Base-by-base conservation (phyloP, 2,329 filamentous ascomycete genomes). In the Dryadomyces sulphureus region DNA sequence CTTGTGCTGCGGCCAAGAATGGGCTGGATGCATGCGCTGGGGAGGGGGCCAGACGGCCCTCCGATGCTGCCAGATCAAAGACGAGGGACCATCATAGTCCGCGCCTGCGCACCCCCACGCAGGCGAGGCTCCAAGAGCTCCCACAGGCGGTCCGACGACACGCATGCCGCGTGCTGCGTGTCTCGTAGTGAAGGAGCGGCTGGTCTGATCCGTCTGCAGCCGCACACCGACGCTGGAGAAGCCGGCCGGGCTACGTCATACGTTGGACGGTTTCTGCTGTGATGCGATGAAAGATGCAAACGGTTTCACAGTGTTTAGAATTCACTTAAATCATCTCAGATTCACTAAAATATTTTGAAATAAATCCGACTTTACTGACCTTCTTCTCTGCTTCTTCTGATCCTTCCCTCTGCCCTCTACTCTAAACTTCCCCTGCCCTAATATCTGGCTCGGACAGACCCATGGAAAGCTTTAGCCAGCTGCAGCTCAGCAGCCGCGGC, bases 401-500 rank as follows among this genome's bases (percentile, higher is more conserved):
- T n/a, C n/a, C n/a, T n/a, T n/a, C n/a, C n/a, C n/a, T n/a, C n/a
- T n/a, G n/a, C n/a, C n/a, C n/a, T n/a, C n/a, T n/a, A n/a, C n/a
- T n/a, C n/a, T n/a, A n/a, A n/a, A n/a, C n/a, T n/a, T n/a, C n/a
- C n/a, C n/a, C n/a, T n/a, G n/a, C n/a, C n/a, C n/a, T n/a, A n/a
- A n/a, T n/a, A n/a, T n/a, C n/a, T n/a, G 27, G 9, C 27, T 12
- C 16, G 27, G 27, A 9, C 27, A 32, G 16, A n/a, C 16, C 34
- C 12, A 36, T n/a, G 8, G 7, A 12, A 7, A 62, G 62, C 49
- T 70, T 66, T 47, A 60, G 61, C 2, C 56, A 70, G 47, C 63
- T 72, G 5, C 68, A 67, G 6, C 58, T 73, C n/a, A 64, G 63
- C 55, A 70, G 66, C 12, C 62, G 56, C 25, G 69, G 69, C 1